phyloP scores from a whole-genome alignment of 192 early-diverging fungal genomes.

The Umbelopsis ramanniana region DNA sequence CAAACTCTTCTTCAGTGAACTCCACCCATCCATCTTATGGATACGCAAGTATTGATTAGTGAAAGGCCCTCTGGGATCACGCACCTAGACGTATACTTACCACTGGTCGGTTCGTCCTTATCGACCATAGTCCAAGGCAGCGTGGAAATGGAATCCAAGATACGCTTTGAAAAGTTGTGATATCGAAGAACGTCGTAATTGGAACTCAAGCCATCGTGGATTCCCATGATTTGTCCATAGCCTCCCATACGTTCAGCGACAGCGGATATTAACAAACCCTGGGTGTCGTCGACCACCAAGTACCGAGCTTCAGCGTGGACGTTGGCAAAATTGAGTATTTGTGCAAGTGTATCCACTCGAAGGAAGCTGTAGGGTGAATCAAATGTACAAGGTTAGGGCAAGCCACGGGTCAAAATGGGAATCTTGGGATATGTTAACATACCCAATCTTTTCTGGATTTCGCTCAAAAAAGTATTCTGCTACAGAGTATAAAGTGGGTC shows the following conservation, averaged over 20 bases:
- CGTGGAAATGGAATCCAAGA: conserved; percentile 57
- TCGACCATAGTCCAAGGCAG: conserved; percentile 77
- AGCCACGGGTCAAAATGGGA: no score
- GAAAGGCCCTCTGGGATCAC: no score
- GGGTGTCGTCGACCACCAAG: conserved; percentile 89
- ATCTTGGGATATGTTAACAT: no score
- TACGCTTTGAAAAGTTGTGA: conserved; percentile 70
- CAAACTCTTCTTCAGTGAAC: conserved; percentile 44
- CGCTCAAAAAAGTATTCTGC: conserved; percentile 78
- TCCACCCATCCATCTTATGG: conserved; percentile 12
- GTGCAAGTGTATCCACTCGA: conserved; percentile 90
- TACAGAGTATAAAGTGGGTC: conserved; percentile 76
- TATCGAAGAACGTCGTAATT: conserved; percentile 78
- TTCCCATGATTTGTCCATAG: conserved; percentile 64
- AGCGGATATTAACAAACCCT: conserved; percentile 81
- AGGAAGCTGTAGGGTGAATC: conserved; percentile 62
- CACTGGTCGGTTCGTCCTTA: conserved; percentile 52
- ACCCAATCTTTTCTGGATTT: conserved; percentile 80
- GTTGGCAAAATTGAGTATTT: conserved; percentile 84
- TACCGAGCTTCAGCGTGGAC: conserved; percentile 71
- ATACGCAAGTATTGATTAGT: not conserved
- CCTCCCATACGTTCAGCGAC: conserved; percentile 81
- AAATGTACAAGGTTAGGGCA: no score
- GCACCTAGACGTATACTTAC: conserved; percentile 44
- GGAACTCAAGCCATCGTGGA: conserved; percentile 75